These are phyloP conservation scores for Aspergillus pseudoviridinutans DNA, from an alignment of 2,329 filamentous ascomycete genomes.

Conservation along the genomic window DNA sequence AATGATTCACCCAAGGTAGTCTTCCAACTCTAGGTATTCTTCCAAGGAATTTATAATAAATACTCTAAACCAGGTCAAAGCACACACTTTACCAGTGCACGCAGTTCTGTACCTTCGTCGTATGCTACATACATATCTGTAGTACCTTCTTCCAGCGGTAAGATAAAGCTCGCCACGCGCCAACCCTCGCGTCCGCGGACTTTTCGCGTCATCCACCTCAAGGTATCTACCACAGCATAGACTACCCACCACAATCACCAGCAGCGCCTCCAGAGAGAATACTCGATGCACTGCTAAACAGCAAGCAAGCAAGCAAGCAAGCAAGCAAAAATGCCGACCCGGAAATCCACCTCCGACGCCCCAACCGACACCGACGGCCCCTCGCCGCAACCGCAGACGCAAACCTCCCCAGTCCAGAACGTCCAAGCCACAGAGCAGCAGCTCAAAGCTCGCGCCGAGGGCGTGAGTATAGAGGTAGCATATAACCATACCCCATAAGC, in stretches of 20 bases:
- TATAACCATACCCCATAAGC: too few relatives aligned
- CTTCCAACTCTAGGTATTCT: too few relatives aligned
- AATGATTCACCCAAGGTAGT: too few relatives aligned
- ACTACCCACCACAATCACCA: neutral
- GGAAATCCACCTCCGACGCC: constrained; percentile 32
- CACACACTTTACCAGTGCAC: too few relatives aligned
- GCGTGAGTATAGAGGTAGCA: constrained; percentile 39
- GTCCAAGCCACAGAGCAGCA: constrained; percentile 37
- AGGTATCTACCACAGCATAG: neutral
- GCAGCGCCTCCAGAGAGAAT: neutral
- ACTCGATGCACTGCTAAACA: neutral
- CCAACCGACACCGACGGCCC: constrained; percentile 18
- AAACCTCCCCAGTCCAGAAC: constrained; percentile 16
- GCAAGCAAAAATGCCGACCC: constrained; percentile 26
- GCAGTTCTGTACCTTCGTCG: too few relatives aligned
- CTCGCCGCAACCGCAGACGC: constrained; percentile 12
- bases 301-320: neutral
- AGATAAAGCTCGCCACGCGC: neutral
- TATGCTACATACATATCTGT: too few relatives aligned
- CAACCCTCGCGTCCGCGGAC: neutral
- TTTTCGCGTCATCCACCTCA: neutral
- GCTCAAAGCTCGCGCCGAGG: constrained; percentile 35
- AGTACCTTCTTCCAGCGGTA: neutral
- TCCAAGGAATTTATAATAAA: too few relatives aligned
- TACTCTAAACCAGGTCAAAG: too few relatives aligned